These are phyloP conservation scores for Cardiosporidium cionae DNA, from an alignment of 169 alveolate genomes.

Conservation along the genomic window DNA sequence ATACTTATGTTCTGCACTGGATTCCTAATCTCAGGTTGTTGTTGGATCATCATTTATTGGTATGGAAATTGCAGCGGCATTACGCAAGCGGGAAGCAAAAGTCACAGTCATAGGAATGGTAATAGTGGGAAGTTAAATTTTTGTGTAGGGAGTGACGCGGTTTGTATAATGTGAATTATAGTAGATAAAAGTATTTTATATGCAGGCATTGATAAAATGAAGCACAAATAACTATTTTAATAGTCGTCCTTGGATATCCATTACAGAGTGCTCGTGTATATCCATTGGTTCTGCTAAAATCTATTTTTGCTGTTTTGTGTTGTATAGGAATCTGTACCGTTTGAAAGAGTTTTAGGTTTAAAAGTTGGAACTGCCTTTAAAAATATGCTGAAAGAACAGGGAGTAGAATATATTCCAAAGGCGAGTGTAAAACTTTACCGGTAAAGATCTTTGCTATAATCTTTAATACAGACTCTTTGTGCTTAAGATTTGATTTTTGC, in stretches of 20 bases:
- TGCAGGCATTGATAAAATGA: background rate
- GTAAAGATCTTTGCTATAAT: too few species aligned
- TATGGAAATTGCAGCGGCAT: slow-evolving; percentile 29
- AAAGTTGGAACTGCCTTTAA: slow-evolving; percentile 23
- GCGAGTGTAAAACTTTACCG: background rate
- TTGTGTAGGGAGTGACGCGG: background rate
- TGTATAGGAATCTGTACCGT: slow-evolving; percentile 27
- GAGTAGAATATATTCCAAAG: slow-evolving; percentile 6
- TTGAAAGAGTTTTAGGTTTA: slow-evolving; percentile 18
- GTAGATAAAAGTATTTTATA: too few species aligned
- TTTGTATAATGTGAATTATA: background rate
- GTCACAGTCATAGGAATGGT: slow-evolving; percentile 34
- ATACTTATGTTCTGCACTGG: slow-evolving; percentile 15
- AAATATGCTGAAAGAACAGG: slow-evolving; percentile 6
- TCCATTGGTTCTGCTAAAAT: too few species aligned
- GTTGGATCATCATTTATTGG: slow-evolving; percentile 42
- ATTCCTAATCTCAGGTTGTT: too few species aligned
- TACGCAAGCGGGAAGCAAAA: slow-evolving; percentile 10
- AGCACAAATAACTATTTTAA: background rate
- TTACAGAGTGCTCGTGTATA: background rate
- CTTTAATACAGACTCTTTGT: too few species aligned
- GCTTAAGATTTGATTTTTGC: too few species aligned
- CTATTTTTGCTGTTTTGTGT: background rate
- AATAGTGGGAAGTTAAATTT: background rate
- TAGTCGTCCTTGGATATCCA: background rate